phyloP scores from a whole-genome alignment of 306 rosid genomes.

The Biancaea sappan region DNA sequence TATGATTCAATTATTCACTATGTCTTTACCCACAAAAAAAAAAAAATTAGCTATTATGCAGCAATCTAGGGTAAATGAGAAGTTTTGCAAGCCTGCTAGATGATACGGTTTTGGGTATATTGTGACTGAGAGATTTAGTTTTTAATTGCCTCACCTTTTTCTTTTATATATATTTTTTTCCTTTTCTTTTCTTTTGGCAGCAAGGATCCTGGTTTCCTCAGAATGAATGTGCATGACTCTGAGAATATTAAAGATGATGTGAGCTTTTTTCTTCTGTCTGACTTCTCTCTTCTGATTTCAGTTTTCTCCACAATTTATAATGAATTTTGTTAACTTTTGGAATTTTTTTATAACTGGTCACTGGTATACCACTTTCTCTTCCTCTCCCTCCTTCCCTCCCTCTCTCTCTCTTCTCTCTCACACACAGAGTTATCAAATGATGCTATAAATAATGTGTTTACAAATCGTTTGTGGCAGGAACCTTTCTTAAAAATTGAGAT shows the following conservation, averaged over 20 bases:
- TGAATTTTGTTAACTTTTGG: slow-evolving; percentile 1
- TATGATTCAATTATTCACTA: background rate
- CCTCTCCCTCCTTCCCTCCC: too few relatives aligned
- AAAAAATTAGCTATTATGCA: background rate
- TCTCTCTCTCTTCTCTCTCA: too few relatives aligned
- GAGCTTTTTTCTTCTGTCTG: slow-evolving; percentile 32
- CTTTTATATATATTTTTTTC: slow-evolving; percentile 8
- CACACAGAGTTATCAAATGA: too few relatives aligned
- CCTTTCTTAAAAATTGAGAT: slow-evolving; percentile 92
- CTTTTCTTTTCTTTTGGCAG: slow-evolving; percentile 53
- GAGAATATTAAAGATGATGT: slow-evolving; percentile 89
- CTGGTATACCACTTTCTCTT: background rate
- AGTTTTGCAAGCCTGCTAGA: background rate
- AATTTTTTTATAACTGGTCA: background rate
- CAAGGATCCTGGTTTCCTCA: slow-evolving; percentile 97
- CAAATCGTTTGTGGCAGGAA: slow-evolving; percentile 60
- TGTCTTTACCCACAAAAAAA: background rate
- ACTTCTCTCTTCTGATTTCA: slow-evolving; percentile 7
- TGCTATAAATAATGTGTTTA: background rate
- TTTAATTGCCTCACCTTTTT: slow-evolving; percentile 20
- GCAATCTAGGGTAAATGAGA: background rate
- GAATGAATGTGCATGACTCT: slow-evolving; percentile 60
- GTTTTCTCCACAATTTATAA: slow-evolving; percentile 1
- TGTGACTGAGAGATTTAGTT: slow-evolving; percentile 2
- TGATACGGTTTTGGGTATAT: background rate